Conservation (phyloP, 306 rosid species). For the Phaseolus lunatus region DNA sequence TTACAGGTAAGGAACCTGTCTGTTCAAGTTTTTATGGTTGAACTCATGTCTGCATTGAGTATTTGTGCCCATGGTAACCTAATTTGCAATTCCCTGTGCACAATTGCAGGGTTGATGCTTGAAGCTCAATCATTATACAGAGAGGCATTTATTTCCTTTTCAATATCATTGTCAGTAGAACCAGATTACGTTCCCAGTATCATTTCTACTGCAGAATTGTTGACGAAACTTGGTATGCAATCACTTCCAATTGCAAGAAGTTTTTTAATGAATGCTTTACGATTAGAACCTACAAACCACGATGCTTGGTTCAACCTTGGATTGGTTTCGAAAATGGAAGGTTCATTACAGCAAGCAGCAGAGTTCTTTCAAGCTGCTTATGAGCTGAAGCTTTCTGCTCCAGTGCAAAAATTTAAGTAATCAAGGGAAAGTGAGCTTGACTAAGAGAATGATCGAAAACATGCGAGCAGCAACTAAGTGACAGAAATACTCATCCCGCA, state of each 20-base stretch:
- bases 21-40: constrained; percentile 18
- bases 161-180: constrained; percentile 68
- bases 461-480: constrained; percentile 1
- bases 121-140: constrained; percentile 66
- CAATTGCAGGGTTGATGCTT: constrained; percentile 60
- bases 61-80: constrained; percentile 25
- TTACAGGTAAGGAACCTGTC: constrained; percentile 55
- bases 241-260: constrained; percentile 81
- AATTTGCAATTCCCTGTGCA: constrained; percentile 3
- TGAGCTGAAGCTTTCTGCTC: constrained; percentile 75
- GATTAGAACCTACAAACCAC: constrained; percentile 81
- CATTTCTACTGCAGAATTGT: constrained; percentile 69
- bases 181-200: constrained; percentile 80
- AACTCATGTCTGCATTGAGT: constrained; percentile 9
- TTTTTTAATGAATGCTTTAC: constrained; percentile 75
- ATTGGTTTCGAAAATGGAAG: constrained; percentile 69
- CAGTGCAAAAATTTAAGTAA: constrained; percentile 62
- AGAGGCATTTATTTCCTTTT: constrained; percentile 78
- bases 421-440: constrained; percentile 26
- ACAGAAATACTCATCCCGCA: constrained; percentile 28
- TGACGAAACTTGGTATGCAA: constrained; percentile 64
- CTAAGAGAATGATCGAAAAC: constrained; percentile 10
- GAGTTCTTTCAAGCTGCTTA: constrained; percentile 85
- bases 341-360: constrained; percentile 72
- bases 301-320: constrained; percentile 82